Percentiles rank a stretch among this genome's conserved stretches.
These are phyloP conservation scores for Tremellales sp. DNA, from an alignment of 1,284 basidiomycete genomes.

Conservation along the genomic window DNA sequence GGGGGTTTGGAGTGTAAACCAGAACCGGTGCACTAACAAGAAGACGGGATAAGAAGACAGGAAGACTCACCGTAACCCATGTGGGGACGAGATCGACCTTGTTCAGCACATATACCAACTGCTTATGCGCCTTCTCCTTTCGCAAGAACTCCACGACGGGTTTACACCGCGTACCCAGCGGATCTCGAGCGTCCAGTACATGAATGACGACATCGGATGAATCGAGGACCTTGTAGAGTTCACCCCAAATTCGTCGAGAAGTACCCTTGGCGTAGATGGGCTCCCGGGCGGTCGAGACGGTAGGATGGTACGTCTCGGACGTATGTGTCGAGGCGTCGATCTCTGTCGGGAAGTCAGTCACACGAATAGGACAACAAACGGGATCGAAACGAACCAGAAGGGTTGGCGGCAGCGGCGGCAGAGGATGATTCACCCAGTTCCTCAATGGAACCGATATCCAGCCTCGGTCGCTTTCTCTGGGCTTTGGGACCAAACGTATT, in stretches of 20 bases:
- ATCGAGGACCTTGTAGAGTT: slow-evolving; percentile 99
- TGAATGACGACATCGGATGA: slow-evolving; percentile 96
- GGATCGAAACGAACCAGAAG: background rate
- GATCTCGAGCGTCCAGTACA: slow-evolving; percentile 93
- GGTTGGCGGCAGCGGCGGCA: slow-evolving; percentile 36
- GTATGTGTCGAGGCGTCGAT: slow-evolving; percentile 30
- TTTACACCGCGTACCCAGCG: slow-evolving; percentile 93
- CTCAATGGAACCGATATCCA: slow-evolving; percentile 80
- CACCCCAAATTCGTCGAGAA: slow-evolving; percentile 91
- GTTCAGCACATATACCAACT: slow-evolving; percentile 94
- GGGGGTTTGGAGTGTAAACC: slow-evolving; percentile 4
- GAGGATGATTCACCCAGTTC: slow-evolving; percentile 71
- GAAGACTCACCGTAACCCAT: slow-evolving; percentile 87
- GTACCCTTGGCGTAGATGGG: slow-evolving; percentile 91
- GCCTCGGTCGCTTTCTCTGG: slow-evolving; percentile 78
- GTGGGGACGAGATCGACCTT: slow-evolving; percentile 98
- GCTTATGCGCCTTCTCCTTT: slow-evolving; percentile 97
- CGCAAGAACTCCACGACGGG: slow-evolving; percentile 89
- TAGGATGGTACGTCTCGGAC: slow-evolving; percentile 32
- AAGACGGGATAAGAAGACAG: slow-evolving; percentile 8
- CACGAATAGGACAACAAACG: background rate
- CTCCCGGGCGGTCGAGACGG: slow-evolving; percentile 53
- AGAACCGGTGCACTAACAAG: background rate
- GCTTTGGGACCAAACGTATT: slow-evolving; percentile 93
- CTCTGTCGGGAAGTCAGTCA: slow-evolving; percentile 31